These are phyloP conservation scores for Cercospora janseana DNA, from an alignment of 2,329 filamentous ascomycete genomes.

Conservation along the genomic window DNA sequence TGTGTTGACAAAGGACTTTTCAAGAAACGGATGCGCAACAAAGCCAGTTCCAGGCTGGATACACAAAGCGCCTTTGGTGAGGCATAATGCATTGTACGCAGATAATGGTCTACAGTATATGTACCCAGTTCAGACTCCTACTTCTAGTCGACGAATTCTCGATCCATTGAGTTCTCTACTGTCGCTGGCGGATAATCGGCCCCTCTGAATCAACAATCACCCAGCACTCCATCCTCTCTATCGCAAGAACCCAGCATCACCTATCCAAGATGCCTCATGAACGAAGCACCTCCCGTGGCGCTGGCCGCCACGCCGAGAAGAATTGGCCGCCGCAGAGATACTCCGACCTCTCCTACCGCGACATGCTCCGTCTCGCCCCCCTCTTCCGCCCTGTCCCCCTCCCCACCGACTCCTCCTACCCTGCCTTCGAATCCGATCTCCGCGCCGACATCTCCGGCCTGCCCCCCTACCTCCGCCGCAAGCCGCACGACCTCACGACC, in stretches of 20 bases:
- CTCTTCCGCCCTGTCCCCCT: conserved; percentile 19
- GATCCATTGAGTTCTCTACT: conserved; percentile 3
- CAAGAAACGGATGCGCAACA: conserved; percentile 3
- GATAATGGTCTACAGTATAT: conserved; percentile 16
- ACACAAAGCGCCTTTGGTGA: conserved; percentile 19
- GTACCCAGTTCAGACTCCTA: not conserved
- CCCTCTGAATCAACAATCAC: not conserved
- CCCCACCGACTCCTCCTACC: not conserved
- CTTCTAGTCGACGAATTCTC: not conserved
- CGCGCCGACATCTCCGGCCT: conserved; percentile 24
- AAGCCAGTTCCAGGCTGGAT: conserved; percentile 13
- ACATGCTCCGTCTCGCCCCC: conserved; percentile 23
- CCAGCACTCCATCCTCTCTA: not conserved
- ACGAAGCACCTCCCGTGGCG: not conserved
- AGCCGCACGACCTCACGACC: conserved; percentile 18
- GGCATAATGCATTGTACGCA: conserved; percentile 23
- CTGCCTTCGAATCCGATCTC: conserved; percentile 15
- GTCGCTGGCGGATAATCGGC: not conserved
- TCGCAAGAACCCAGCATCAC: not conserved
- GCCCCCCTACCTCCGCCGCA: conserved; percentile 26
- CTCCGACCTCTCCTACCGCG: conserved; percentile 25
- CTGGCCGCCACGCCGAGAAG: conserved; percentile 14
- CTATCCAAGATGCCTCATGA: not conserved
- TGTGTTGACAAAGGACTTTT: conserved; percentile 8
- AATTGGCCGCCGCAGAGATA: conserved; percentile 22